A percentile compares a stretch with the other conserved stretches of the same genome.
Evolutionary conservation across 441 rosid genomes (phyloP).

Genomic region (Corymbia citriodora): DNA sequence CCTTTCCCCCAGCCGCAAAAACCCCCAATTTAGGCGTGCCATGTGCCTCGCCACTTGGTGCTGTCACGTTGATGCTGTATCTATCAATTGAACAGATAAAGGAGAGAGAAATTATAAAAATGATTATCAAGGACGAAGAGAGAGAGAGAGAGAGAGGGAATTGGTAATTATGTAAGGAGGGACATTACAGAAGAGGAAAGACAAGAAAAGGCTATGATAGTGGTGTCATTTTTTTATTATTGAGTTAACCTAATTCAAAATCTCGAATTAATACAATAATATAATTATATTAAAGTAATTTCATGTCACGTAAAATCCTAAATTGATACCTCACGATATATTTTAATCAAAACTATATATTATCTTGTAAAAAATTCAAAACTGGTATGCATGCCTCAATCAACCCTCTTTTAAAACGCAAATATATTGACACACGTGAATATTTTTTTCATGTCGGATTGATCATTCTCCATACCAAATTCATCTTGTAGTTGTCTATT

Average conservation of each 20-base stretch:
- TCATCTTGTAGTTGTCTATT: rapidly evolving
- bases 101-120: neutral
- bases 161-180: neutral
- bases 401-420: neutral
- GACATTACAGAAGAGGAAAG: neutral
- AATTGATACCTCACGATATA: neutral
- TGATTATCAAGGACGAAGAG: neutral
- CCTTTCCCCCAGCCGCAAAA: too few species aligned
- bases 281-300: neutral
- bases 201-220: neutral
- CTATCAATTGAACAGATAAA: neutral
- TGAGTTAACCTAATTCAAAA: neutral
- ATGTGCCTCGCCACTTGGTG: neutral
- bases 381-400: rapidly evolving
- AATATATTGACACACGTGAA: neutral
- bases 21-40: neutral
- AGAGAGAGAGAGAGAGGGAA: too few species aligned
- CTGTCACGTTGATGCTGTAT: neutral
- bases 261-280: neutral
- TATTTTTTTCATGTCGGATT: neutral
- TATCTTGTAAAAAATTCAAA: neutral
- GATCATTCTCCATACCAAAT: neutral
- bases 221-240: neutral
- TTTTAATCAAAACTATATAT: neutral
- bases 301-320: neutral